A percentile compares a stretch with the other conserved stretches of the same genome.
Evolutionary conservation across 2,329 filamentous ascomycete genomes (phyloP).

Genomic region (Fusarium domesticum): DNA sequence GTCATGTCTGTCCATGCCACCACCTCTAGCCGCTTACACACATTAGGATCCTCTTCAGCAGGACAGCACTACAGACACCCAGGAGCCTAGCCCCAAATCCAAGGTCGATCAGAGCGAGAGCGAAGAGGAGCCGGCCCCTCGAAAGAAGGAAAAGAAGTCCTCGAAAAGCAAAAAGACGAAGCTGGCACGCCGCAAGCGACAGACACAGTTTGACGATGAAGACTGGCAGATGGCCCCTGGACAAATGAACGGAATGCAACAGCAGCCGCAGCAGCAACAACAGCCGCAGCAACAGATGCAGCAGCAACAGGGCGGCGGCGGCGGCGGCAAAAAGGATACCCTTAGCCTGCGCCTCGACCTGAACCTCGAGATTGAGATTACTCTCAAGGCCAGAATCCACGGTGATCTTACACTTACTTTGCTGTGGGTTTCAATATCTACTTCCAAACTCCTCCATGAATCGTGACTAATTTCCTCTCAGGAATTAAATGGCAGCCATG

Average conservation of each 20-base stretch:
- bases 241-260: constrained; percentile 16
- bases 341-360: constrained; percentile 71
- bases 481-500: not conserved
- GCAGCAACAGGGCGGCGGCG: constrained; percentile 12
- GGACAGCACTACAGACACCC: not conserved
- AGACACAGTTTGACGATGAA: constrained; percentile 17
- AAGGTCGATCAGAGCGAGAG: not conserved
- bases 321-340: constrained; percentile 23
- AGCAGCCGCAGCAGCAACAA: not conserved
- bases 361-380: constrained; percentile 80
- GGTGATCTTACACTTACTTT: constrained; percentile 78
- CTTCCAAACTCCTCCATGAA: not conserved
- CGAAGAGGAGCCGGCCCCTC: not conserved
- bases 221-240: constrained; percentile 10
- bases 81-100: not conserved
- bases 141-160: constrained; percentile 13
- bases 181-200: constrained; percentile 18
- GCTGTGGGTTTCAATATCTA: constrained; percentile 42
- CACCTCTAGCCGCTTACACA: not conserved
- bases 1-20: not conserved
- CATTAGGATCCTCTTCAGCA: not conserved
- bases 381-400: constrained; percentile 80
- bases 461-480: not conserved
- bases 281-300: constrained; percentile 12
- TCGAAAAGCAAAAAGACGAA: constrained; percentile 22